phyloP scores from a whole-genome alignment of 208 protist genomes.

The Crithidia mellificae region DNA sequence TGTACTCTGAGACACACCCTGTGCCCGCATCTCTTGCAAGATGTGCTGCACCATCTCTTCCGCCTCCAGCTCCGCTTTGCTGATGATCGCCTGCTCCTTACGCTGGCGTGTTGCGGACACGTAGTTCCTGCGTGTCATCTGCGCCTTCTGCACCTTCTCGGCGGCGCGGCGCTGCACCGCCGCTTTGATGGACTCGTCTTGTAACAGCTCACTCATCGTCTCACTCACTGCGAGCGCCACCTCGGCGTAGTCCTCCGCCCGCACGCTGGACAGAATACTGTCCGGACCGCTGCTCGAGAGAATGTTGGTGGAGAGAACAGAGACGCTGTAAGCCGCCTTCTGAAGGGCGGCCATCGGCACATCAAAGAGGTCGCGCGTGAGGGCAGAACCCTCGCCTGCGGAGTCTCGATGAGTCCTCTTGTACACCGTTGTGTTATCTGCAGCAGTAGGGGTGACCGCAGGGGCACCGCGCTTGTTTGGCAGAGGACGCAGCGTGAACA shows the following conservation, averaged over 20 bases:
- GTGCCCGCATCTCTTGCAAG: slow-evolving; percentile 68
- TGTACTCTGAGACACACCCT: slow-evolving; percentile 20
- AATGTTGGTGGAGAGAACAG: slow-evolving; percentile 48
- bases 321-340: slow-evolving; percentile 57
- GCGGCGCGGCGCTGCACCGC: slow-evolving; percentile 68
- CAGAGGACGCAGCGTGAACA: slow-evolving; percentile 32
- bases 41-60: slow-evolving; percentile 75
- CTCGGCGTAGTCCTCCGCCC: slow-evolving; percentile 43
- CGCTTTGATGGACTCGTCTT: slow-evolving; percentile 56
- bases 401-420: background rate
- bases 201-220: slow-evolving; percentile 66
- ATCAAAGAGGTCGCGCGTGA: slow-evolving; percentile 33
- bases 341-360: slow-evolving; percentile 38
- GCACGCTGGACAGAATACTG: slow-evolving; percentile 11
- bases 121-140: slow-evolving; percentile 27
- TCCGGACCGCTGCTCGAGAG: slow-evolving; percentile 25
- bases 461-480: background rate
- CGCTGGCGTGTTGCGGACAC: slow-evolving; percentile 29
- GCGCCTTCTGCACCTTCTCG: slow-evolving; percentile 42
- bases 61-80: slow-evolving; percentile 71
- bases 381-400: slow-evolving; percentile 1
- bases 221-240: slow-evolving; percentile 47
- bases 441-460: background rate
- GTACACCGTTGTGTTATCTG: background rate
- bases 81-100: slow-evolving; percentile 64